Conservation (phyloP, 495 filamentous ascomycete species). For the Corynascus novoguineensis region DNA sequence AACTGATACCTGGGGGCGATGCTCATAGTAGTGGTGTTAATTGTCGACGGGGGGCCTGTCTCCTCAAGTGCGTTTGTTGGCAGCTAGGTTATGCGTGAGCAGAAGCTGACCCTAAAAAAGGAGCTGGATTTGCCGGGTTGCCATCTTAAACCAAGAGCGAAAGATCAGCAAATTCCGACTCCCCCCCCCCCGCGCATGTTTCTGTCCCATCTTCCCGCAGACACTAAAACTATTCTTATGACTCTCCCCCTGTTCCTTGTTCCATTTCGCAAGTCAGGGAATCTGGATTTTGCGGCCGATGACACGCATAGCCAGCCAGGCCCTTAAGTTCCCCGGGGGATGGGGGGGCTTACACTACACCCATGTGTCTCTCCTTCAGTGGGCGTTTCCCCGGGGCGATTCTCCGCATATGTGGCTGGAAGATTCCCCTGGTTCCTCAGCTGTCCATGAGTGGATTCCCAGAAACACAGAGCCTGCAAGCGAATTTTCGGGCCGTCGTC, state of each 20-base stretch:
- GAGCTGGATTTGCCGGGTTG: neutral
- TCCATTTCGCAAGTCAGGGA: neutral
- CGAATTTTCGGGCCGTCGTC: conserved; percentile 21
- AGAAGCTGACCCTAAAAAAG: neutral
- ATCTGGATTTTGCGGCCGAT: conserved; percentile 13
- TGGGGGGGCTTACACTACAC: conserved; percentile 7
- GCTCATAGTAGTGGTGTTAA: conserved; percentile 6
- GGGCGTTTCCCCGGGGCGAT: conserved; percentile 14
- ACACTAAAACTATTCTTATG: conserved; percentile 4
- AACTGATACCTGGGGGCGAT: neutral
- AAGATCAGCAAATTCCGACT: conserved; percentile 16
- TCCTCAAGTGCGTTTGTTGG: neutral
- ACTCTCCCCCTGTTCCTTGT: neutral
- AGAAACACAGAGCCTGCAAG: conserved; percentile 15
- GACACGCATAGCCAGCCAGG: conserved; percentile 28
- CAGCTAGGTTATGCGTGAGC: neutral
- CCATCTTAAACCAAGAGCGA: conserved; percentile 1
- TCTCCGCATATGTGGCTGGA: conserved; percentile 20
- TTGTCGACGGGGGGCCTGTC: neutral
- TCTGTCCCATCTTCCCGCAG: too few species aligned
- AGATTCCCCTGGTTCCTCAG: conserved; percentile 20
- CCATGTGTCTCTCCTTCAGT: conserved; percentile 25
- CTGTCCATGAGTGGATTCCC: conserved; percentile 13
- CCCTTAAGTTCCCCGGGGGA: neutral
- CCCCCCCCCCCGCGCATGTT: conserved; percentile 3